Base-by-base conservation (phyloP, 345 rosid genomes). In the Laguncularia racemosa region DNA sequence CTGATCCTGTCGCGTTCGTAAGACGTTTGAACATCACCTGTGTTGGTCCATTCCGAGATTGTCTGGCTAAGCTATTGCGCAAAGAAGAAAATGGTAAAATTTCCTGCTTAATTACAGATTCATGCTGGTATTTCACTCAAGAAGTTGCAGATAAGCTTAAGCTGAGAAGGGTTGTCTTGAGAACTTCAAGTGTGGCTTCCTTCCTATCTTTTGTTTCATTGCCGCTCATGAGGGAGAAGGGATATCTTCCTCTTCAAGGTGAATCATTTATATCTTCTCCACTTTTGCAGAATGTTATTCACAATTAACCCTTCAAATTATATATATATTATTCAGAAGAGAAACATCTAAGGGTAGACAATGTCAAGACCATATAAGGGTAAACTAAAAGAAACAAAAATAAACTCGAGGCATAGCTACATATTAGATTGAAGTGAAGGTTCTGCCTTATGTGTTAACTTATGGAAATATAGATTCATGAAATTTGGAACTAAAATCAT, bases 101-200 rank as follows among this genome's bases (percentile, higher is more conserved):
- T 55, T 52, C 73, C 48, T 81, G 86, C 64, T 57, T 86, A 21
- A 67, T 84, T n/a, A 58, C 73, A 2, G 86, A 86, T 66, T 78
- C 70, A 26, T 6, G 61, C 2, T 72, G 77, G 81, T 48, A 63
- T 56, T 76, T 21, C 67, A 26, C 78, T 48, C 71, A 69, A 17
- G 58, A 58, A 43, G 71, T 71, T 13, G 78, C 83, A 12, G 50
- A 76, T n/a, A 62, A 52, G 21, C 60, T 79, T 53, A 63, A 77
- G 53, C 57, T 84, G 40, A 66, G 74, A 6, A 73, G 76, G 57
- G 20, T 86, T 64, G 83, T 74, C 60, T 47, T 78, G 40, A 57
- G 81, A 52, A 76, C 90, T 20, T 47, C 19, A 33, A 73, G 62
- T 46, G 47, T 67, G 53, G 63, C 64, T 14, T 74, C 77, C 13